Conservation (phyloP, 1,284 basidiomycete species). For the Clitocybe nebularis region DNA sequence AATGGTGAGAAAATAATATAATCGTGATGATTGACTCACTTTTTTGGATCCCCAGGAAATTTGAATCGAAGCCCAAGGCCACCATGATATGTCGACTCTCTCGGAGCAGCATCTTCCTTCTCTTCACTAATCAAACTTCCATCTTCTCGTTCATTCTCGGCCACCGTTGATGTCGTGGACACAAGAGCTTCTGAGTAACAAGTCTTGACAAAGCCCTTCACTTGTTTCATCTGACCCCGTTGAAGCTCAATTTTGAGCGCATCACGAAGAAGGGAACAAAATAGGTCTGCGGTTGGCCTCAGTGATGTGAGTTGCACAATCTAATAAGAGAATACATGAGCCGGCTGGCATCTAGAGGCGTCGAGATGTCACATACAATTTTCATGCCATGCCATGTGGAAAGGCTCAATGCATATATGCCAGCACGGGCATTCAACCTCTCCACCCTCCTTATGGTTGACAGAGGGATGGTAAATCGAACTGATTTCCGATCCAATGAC, state of each 20-base stretch:
- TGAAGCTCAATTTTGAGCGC: conserved; percentile 87
- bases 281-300: conserved; percentile 92
- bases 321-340: no score
- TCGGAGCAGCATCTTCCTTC: conserved; percentile 39
- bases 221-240: conserved; percentile 88
- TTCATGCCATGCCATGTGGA: conserved; percentile 96
- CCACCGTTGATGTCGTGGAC: conserved; percentile 46
- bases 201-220: conserved; percentile 88
- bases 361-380: conserved; percentile 62
- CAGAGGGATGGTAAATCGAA: conserved; percentile 88
- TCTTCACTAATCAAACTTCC: conserved; percentile 56
- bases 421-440: conserved; percentile 84
- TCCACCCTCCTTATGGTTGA: conserved; percentile 96
- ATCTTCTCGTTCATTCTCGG: conserved; percentile 63
- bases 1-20: conserved; percentile 8
- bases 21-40: conserved; percentile 43
- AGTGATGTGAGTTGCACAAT: conserved; percentile 94
- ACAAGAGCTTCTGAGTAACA: conserved; percentile 94
- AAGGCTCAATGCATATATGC: conserved; percentile 92
- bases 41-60: conserved; percentile 92
- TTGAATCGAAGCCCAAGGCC: conserved; percentile 87
- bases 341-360: conserved; percentile 1
- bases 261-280: conserved; percentile 87
- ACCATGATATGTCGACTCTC: conserved; percentile 70
- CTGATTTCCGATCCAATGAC: conserved; percentile 89